Evolutionary conservation across 1,284 basidiomycete species (phyloP), one percentile per base, ranked within the genome.

Genomic region (Spongiforma sp.): DNA sequence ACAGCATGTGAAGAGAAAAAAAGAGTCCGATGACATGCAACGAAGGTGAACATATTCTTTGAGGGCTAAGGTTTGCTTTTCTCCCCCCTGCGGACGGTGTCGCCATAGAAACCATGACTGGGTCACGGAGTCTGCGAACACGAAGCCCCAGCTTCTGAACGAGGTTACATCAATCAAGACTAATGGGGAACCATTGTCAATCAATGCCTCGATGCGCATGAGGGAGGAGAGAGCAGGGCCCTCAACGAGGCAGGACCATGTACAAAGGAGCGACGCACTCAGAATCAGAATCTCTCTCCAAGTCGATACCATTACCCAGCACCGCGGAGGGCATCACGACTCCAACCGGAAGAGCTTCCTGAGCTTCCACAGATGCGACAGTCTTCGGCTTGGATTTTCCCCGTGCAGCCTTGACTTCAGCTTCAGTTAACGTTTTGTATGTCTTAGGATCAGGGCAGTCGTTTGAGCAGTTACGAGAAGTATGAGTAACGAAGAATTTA

Each of bases 391-490:
- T 26, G 24, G 28, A 6, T 9, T 12, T 6, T 6, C 12, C 5
- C 7, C 48, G 48, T 2, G 48, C 48, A 19, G 14, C 14, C 8
- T 19, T 12, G 15, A 30, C 48, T 9, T 36, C 46, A n/a, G 33
- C 24, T 17, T 52, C 11, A 8, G 36, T 53, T 1, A 60, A 4
- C 2, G 59, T 30, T 9, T 60, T 60, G 21, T 70, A 70, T 0
- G 28, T 11, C 0, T 30, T 12, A 0, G 9, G 28, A 17, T 65
- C 48, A 0, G 69, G 73, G 57, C 70, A 74, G 5, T 63, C 61
- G 26, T 61, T 39, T 0, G 60, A 46, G 36, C 71, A 73, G 4
- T 32, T 17, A 10, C 6, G 6, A 9, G 48, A 14, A 11, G 0
- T 24, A 21, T 74, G 72, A 3, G 28, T 30, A 9, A 52, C 48